Percentiles rank a stretch among this genome's conserved stretches.
Evolutionary conservation across 352 stramenopile genomes (phyloP).

Genomic region (Vaucheria bursata): DNA sequence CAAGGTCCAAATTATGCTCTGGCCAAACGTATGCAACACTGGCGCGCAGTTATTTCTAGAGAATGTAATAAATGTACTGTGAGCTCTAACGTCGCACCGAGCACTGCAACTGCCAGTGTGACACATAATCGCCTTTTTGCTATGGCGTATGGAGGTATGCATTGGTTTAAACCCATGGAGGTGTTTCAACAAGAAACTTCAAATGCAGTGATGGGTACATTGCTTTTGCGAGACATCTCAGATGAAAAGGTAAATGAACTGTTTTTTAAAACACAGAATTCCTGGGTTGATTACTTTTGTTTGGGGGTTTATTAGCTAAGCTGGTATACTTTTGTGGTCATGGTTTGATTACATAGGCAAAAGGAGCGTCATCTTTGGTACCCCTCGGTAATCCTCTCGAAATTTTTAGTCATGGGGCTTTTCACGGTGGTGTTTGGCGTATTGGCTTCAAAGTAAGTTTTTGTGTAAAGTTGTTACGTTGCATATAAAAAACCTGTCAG

Average conservation of each 20-base stretch:
- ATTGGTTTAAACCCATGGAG: conserved; percentile 46
- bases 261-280: too few species aligned
- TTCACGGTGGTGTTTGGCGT: conserved; percentile 52
- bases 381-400: conserved; percentile 47
- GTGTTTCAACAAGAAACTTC: conserved; percentile 53
- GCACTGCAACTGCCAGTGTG: conserved; percentile 63
- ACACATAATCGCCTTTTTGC: conserved; percentile 48
- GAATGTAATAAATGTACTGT: conserved; percentile 62
- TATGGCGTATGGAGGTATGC: conserved; percentile 49
- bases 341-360: conserved; percentile 15
- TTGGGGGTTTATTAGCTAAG: too few species aligned
- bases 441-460: conserved; percentile 40
- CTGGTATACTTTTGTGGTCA: neutral
- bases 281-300: too few species aligned
- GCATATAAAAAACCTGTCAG: too few species aligned
- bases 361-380: conserved; percentile 31
- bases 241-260: conserved; percentile 19
- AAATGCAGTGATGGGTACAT: conserved; percentile 52
- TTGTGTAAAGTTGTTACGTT: too few species aligned
- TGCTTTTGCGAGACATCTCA: conserved; percentile 49
- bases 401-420: conserved; percentile 50
- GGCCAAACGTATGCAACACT: conserved; percentile 78
- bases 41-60: conserved; percentile 63
- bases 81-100: conserved; percentile 72
- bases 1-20: conserved; percentile 76